Conservation (phyloP, 129 eudicot species). For the Calendula officinalis region DNA sequence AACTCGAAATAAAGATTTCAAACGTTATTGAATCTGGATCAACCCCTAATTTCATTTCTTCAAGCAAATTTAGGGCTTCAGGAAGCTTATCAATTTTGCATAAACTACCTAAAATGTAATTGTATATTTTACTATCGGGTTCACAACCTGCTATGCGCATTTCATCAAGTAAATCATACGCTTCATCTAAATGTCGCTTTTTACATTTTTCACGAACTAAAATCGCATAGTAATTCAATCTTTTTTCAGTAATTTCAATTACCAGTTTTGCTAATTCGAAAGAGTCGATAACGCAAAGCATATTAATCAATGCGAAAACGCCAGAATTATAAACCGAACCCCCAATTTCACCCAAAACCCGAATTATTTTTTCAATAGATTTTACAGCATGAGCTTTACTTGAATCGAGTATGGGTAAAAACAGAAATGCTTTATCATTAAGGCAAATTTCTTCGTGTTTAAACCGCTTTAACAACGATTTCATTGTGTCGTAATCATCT, state of each 20-base stretch:
- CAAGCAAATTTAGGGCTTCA: conserved; percentile 40
- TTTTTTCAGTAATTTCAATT: conserved; percentile 53
- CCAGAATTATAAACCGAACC: conserved; percentile 69
- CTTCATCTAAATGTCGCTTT: conserved; percentile 45
- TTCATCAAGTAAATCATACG: conserved; percentile 42
- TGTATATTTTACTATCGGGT: conserved; percentile 48
- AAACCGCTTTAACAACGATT: conserved; percentile 40
- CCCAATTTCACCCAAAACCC: conserved; percentile 44
- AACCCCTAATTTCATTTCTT: conserved; percentile 45
- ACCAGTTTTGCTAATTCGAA: conserved; percentile 71
- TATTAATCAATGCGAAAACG: conserved; percentile 46
- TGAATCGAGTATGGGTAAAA: conserved; percentile 39
- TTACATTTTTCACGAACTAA: conserved; percentile 52
- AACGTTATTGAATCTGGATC: conserved; percentile 52
- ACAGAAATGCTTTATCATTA: conserved; percentile 53
- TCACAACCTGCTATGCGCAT: conserved; percentile 50
- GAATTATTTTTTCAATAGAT: conserved; percentile 35
- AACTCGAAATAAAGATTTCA: conserved; percentile 45
- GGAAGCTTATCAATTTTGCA: conserved; percentile 47
- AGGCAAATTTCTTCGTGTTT: conserved; percentile 42
- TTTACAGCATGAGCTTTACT: conserved; percentile 30
- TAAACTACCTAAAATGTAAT: conserved; percentile 56
- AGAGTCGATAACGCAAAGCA: conserved; percentile 53
- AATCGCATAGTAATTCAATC: conserved; percentile 40
- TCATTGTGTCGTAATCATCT: conserved; percentile 58